These are phyloP conservation scores for Trichaptum fuscoviolaceum DNA, from an alignment of 768 basidiomycete genomes.

Conservation along the genomic window DNA sequence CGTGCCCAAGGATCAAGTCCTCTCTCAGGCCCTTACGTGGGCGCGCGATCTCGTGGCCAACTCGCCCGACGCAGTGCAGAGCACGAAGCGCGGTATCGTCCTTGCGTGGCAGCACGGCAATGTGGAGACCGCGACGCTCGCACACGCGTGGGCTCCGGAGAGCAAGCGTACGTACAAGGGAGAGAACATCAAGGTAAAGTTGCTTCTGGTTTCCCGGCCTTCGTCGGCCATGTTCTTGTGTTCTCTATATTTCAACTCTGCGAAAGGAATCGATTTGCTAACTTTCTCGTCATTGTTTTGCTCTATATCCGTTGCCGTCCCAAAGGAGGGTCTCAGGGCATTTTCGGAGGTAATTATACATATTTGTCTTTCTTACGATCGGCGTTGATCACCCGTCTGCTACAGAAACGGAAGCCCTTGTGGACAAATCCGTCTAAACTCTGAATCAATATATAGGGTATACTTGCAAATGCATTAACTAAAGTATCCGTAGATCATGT, in stretches of 20 bases:
- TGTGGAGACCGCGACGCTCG: conserved; percentile 43
- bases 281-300: not conserved
- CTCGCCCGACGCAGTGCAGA: conserved; percentile 76
- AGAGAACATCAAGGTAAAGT: conserved; percentile 59
- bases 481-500: not conserved
- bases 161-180: conserved; percentile 53
- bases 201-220: conserved; percentile 13
- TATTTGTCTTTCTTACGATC: conserved; percentile 10
- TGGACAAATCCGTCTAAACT: conserved; percentile 59
- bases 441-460: conserved; percentile 24
- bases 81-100: conserved; percentile 66
- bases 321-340: conserved; percentile 64
- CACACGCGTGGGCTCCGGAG: conserved; percentile 40
- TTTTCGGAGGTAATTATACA: conserved; percentile 51
- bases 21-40: conserved; percentile 55
- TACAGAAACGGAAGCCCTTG: conserved; percentile 40
- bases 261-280: not conserved
- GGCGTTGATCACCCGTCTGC: conserved; percentile 1
- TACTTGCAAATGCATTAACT: not conserved
- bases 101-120: conserved; percentile 45
- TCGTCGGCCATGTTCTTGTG: not conserved
- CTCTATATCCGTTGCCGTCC: not conserved
- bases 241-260: not conserved
- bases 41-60: conserved; percentile 57
- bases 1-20: conserved; percentile 49